Evolutionary conservation across 2,329 filamentous ascomycete species (phyloP).

Genomic region (Colletotrichum tropicicola): DNA sequence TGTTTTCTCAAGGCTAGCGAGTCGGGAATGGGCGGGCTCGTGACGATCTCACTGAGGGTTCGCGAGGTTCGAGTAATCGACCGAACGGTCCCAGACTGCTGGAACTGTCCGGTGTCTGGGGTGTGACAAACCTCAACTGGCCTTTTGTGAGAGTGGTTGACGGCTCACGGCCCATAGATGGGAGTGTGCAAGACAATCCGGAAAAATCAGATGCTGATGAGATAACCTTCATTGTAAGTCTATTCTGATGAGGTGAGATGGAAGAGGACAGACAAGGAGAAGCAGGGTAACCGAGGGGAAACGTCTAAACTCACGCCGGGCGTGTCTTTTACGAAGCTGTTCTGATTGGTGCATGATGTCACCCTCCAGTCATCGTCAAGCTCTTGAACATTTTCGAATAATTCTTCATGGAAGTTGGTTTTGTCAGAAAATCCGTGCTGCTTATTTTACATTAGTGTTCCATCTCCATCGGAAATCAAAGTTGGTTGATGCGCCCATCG

Average conservation of each 20-base stretch:
- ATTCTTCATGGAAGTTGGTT: too few relatives aligned
- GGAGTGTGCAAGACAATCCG: not conserved
- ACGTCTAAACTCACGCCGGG: not conserved
- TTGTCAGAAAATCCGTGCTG: too few relatives aligned
- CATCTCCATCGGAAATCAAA: too few relatives aligned
- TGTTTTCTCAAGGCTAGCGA: not conserved
- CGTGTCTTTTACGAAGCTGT: not conserved
- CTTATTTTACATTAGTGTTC: too few relatives aligned
- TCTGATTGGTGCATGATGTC: not conserved
- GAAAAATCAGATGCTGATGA: not conserved
- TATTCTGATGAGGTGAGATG: not conserved
- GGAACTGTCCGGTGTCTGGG: too few relatives aligned
- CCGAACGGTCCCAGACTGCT: too few relatives aligned
- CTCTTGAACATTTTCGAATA: too few relatives aligned
- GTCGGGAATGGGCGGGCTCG: not conserved
- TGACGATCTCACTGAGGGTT: not conserved
- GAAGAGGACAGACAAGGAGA: not conserved
- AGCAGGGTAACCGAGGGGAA: not conserved
- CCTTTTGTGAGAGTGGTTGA: not conserved
- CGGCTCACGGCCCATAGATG: not conserved
- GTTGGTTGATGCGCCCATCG: too few relatives aligned
- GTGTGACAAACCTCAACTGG: not conserved
- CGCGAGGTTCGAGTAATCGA: not conserved
- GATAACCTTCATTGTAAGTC: not conserved
- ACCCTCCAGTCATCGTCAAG: not conserved